Base-by-base conservation (phyloP, 2,329 filamentous ascomycete genomes). In the Curvularia sp. region DNA sequence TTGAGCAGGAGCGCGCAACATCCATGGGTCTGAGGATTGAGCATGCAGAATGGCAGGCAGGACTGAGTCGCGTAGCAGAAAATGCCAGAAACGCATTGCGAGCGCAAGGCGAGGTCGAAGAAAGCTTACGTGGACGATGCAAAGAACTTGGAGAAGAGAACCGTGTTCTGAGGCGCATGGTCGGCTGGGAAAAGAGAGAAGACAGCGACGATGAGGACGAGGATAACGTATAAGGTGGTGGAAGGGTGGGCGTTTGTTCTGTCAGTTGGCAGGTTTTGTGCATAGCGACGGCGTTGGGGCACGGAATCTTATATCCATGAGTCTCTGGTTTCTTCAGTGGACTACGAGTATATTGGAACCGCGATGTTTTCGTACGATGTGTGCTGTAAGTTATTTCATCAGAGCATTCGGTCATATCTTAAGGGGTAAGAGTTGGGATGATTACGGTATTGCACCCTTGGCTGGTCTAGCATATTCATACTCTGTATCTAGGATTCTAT, bases 1-100 rank as follows among this genome's bases (percentile, higher is more conserved):
- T 83, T 10, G 75, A 81, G 24, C 67, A 77, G 43, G 77, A 80
- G 35, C 77, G 81, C 44, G 72, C 71, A 10, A 79, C 79, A 44
- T 79, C 77, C 42, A 75, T 83, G 60, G 76, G 82, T 52, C 69
- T 82, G 53, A 74, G 82, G 41, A 68, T 83, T 20, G 79, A 80
- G 56, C 81, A 83, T 57, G 78, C 80, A 49, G 78, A 79, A 46
- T 83, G 81, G 81, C 82, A 84, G 65, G 78, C 79, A 3, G 76
- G 79, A 1, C 57, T 83, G 55, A 71, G 75, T 7, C 65, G 80
- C 4, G 73, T 83, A 24, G 79, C 78, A 4, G 79, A 80, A 46
- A 76, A 75, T 30, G 76, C 81, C 12, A 68, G 80, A 24, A 58
- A 63, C 12, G 79, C 81, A 46, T 57, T 81, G 38, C 74, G 73